A percentile compares a stretch with the other conserved stretches of the same genome.
phyloP scores from a whole-genome alignment of 495 filamentous ascomycete species.

The Penicillium bialowiezense region DNA sequence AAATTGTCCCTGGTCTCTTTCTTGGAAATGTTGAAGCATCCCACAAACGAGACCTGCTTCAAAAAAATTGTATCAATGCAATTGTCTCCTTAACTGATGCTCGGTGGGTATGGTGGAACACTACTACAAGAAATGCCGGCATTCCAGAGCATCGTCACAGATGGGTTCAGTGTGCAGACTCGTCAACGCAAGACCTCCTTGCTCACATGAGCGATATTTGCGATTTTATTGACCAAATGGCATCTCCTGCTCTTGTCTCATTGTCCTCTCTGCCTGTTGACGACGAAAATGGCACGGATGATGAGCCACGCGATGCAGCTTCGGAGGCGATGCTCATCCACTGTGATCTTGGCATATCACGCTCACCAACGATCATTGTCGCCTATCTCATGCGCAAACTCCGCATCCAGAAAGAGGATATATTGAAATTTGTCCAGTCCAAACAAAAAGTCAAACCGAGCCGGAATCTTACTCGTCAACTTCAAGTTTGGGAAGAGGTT shows the following conservation, averaged over 20 bases:
- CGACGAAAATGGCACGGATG: constrained; percentile 9
- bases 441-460: constrained; percentile 26
- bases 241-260: constrained; percentile 17
- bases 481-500: constrained; percentile 29
- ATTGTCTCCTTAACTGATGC: constrained; percentile 33
- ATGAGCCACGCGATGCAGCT: constrained; percentile 6
- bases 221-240: constrained; percentile 41
- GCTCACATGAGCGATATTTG: constrained; percentile 29
- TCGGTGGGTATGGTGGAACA: constrained; percentile 24
- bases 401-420: constrained; percentile 4
- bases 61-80: constrained; percentile 29
- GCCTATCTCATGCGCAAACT: constrained; percentile 18
- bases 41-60: constrained; percentile 23
- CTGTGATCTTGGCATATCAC: constrained; percentile 35
- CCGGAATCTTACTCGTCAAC: constrained; percentile 25
- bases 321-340: constrained; percentile 31
- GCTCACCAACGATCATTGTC: constrained; percentile 32
- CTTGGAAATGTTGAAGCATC: constrained; percentile 33
- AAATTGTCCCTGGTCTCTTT: constrained; percentile 37
- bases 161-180: constrained; percentile 34
- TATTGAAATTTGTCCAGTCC: constrained; percentile 16
- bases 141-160: no score
- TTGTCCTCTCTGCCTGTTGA: constrained; percentile 15
- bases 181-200: constrained; percentile 34
- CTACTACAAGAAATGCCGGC: constrained; percentile 24